These are phyloP conservation scores for Trichosporon inkin DNA, from an alignment of 1,284 basidiomycete genomes.

Conservation along the genomic window DNA sequence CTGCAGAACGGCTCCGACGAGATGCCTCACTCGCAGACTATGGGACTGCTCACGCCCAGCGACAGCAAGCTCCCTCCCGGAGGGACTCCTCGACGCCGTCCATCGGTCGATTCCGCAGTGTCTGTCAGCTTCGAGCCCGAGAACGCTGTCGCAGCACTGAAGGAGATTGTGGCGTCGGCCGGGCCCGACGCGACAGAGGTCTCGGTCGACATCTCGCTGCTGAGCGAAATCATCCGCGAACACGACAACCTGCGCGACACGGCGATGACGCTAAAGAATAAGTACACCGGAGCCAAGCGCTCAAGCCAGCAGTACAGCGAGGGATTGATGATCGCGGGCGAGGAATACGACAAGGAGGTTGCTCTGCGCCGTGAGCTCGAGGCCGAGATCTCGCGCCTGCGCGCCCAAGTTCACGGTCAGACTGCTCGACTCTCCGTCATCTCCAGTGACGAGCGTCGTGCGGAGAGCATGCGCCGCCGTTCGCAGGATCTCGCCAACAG, in stretches of 20 bases:
- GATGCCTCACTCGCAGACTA: neutral
- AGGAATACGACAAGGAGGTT: conserved; percentile 88
- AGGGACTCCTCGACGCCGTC: conserved; percentile 32
- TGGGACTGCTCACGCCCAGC: conserved; percentile 27
- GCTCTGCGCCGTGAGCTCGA: conserved; percentile 83
- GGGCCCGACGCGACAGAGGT: conserved; percentile 63
- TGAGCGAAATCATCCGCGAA: conserved; percentile 66
- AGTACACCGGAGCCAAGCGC: conserved; percentile 81
- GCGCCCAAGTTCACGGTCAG: conserved; percentile 82
- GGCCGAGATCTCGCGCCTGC: conserved; percentile 78
- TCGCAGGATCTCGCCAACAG: conserved; percentile 73
- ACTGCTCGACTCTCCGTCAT: conserved; percentile 77
- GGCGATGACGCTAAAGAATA: conserved; percentile 64
- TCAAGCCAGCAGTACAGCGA: conserved; percentile 87
- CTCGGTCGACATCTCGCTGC: conserved; percentile 67
- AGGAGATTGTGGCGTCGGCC: conserved; percentile 58
- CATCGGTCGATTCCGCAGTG: conserved; percentile 37
- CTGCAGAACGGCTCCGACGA: neutral
- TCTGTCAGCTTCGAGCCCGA: conserved; percentile 35
- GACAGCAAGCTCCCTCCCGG: conserved; percentile 26
- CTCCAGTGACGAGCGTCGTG: conserved; percentile 68
- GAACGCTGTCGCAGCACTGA: conserved; percentile 30
- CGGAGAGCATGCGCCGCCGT: conserved; percentile 72
- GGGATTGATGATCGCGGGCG: conserved; percentile 83
- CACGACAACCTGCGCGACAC: conserved; percentile 66